phyloP scores from a whole-genome alignment of 1,284 basidiomycete genomes.

The Ustilago shanxiensis region DNA sequence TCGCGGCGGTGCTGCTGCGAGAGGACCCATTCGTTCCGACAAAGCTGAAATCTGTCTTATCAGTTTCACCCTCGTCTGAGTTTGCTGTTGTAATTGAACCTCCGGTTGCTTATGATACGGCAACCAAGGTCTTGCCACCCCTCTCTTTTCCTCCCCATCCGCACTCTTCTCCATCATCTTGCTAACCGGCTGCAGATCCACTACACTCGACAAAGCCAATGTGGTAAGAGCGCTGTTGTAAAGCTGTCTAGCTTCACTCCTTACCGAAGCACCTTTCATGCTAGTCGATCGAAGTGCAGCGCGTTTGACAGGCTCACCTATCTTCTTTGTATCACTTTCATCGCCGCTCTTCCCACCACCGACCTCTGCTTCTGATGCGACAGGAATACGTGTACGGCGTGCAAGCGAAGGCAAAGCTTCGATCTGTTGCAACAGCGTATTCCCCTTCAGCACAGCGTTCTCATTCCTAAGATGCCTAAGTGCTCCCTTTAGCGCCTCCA shows the following conservation, averaged over 20 bases:
- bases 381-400: background rate
- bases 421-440: slow-evolving; percentile 85
- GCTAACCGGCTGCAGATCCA: slow-evolving; percentile 48
- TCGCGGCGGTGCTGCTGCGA: background rate
- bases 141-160: background rate
- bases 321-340: slow-evolving; percentile 38
- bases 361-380: background rate
- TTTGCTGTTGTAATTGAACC: slow-evolving; percentile 32
- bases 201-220: slow-evolving; percentile 51
- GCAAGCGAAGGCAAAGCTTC: slow-evolving; percentile 75
- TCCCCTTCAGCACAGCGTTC: slow-evolving; percentile 90
- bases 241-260: slow-evolving; percentile 20
- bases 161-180: background rate
- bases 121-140: slow-evolving; percentile 31
- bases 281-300: background rate
- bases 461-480: slow-evolving; percentile 89
- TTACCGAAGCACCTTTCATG: background rate
- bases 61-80: slow-evolving; percentile 16
- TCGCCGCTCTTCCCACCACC: slow-evolving; percentile 28
- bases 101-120: slow-evolving; percentile 44
- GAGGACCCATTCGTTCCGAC: slow-evolving; percentile 16
- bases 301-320: slow-evolving; percentile 38
- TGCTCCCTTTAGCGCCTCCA: slow-evolving; percentile 89
- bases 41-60: slow-evolving; percentile 20
- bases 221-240: slow-evolving; percentile 27